Percentiles rank a stretch among this genome's conserved stretches.
Conservation (phyloP, 352 stramenopile species). For the Globisporangium apiculatum region DNA sequence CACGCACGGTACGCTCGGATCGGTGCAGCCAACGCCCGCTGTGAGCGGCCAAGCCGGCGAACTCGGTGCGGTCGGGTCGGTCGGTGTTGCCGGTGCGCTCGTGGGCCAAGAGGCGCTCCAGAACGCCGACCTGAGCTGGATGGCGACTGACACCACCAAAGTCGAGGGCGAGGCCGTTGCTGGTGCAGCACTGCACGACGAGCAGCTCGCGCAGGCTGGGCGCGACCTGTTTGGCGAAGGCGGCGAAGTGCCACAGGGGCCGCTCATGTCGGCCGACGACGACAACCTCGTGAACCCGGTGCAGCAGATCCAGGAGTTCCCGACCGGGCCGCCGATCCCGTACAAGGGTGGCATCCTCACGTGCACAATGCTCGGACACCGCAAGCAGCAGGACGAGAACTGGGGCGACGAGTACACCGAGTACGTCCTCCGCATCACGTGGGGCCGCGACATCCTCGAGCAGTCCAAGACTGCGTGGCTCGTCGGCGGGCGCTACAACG, state of each 20-base stretch:
- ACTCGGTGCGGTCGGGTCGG: conserved; percentile 66
- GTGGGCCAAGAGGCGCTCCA: conserved; percentile 77
- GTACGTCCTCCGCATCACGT: conserved; percentile 84
- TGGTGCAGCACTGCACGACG: conserved; percentile 57
- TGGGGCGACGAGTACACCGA: conserved; percentile 89
- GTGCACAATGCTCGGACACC: conserved; percentile 84
- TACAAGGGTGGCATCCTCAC: conserved; percentile 89
- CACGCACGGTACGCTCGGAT: conserved; percentile 52
- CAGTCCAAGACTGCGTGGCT: conserved; percentile 87
- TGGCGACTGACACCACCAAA: conserved; percentile 74
- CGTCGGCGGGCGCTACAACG: conserved; percentile 83
- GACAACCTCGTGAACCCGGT: conserved; percentile 85
- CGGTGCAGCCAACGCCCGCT: conserved; percentile 55
- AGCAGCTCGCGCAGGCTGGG: conserved; percentile 81
- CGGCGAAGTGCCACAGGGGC: conserved; percentile 63
- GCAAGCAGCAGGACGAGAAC: conserved; percentile 86
- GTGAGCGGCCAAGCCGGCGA: conserved; percentile 65
- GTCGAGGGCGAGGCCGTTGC: conserved; percentile 73
- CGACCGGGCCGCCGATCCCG: conserved; percentile 83
- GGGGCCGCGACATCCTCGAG: conserved; percentile 83
- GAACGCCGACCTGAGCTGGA: conserved; percentile 81
- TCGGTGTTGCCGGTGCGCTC: conserved; percentile 64
- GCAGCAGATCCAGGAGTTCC: conserved; percentile 84
- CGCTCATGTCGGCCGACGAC: conserved; percentile 81
- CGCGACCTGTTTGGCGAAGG: conserved; percentile 82